Evolutionary conservation across 1,139 yeast species (phyloP).

Genomic region (Yamadazyma atmosphaerica): DNA sequence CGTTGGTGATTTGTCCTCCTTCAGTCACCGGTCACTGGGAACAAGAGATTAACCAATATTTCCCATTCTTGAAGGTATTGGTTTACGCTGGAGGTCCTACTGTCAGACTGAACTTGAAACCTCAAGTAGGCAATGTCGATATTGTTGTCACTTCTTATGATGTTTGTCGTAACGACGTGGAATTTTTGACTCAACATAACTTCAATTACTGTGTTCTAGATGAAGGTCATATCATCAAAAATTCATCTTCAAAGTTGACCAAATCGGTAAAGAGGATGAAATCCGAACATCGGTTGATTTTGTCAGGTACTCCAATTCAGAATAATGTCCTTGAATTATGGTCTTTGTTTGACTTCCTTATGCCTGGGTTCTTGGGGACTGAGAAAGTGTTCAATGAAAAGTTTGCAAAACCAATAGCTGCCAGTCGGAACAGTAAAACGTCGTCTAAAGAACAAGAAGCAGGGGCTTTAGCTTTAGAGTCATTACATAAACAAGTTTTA

Average conservation of each 20-base stretch:
- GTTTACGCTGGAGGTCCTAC: conserved; percentile 94
- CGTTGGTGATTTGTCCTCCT: conserved; percentile 92
- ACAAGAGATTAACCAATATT: conserved; percentile 86
- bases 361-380: conserved; percentile 98
- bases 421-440: conserved; percentile 85
- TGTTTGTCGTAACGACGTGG: conserved; percentile 90
- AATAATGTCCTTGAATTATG: conserved; percentile 94
- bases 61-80: conserved; percentile 80
- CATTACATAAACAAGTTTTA: conserved; percentile 91
- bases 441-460: conserved; percentile 96
- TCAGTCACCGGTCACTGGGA: conserved; percentile 99
- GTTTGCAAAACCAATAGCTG: conserved; percentile 96
- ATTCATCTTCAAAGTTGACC: conserved; percentile 83
- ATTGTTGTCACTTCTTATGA: conserved; percentile 94
- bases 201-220: conserved; percentile 95
- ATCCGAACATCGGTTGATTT: conserved; percentile 86
- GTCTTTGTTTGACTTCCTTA: conserved; percentile 95
- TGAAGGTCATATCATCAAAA: conserved; percentile 97
- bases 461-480: conserved; percentile 94
- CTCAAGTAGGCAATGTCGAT: conserved; percentile 60
- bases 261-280: conserved; percentile 79
- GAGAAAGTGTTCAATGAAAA: conserved; percentile 93
- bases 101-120: conserved; percentile 59
- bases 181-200: conserved; percentile 56
- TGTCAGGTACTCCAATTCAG: conserved; percentile 98